Base-by-base conservation (phyloP, 2,329 filamentous ascomycete genomes). In the Pleomassaria siparia region DNA sequence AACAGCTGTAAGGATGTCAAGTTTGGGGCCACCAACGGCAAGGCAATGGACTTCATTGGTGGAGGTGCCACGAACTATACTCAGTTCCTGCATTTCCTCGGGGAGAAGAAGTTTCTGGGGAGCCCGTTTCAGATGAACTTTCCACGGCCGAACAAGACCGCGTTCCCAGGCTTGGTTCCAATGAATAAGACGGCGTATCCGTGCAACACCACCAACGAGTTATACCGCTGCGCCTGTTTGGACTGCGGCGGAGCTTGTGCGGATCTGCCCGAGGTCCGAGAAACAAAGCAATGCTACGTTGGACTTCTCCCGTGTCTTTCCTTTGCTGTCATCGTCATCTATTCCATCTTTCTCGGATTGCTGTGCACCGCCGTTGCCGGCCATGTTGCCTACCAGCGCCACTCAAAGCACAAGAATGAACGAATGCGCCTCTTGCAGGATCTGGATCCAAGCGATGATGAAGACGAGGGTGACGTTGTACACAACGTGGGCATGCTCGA, bases 101-200 rank as follows among this genome's bases (percentile, higher is more conserved):
- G 94, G 13, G 86, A 96, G 70, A 92, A 96, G 76, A 95, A 95
- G 70, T 79, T 86, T 2, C 80, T 92, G 18, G 95, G 95, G 3
- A 97, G 92, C 47, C 94, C 94, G 0, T 99, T 99, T 72, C 94
- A 99, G 75, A 96, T 99, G 75, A 95, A 99, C 76, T 99, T 94
- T 61, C 92, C 83, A 9, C 75, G 72, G 55, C 82, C 71, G 50
- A 75, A 71, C 9, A 70, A 80, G 7, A 83, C 85, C 53, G 70
- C 78, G 10, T 83, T 89, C 40, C 79, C 83, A 0, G 78, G 75
- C n/a, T 95, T 97, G 87, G 67, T 79, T 9, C 77, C 90, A 0
- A 76, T 86, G 55, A 74, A 87, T 26, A 87, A 91, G 73, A 82
- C 76, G 44, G 82, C 91, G 0, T 92, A 94, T 71, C 85, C 86